phyloP scores from a whole-genome alignment of 768 basidiomycete genomes.

The Suillus alpinus region DNA sequence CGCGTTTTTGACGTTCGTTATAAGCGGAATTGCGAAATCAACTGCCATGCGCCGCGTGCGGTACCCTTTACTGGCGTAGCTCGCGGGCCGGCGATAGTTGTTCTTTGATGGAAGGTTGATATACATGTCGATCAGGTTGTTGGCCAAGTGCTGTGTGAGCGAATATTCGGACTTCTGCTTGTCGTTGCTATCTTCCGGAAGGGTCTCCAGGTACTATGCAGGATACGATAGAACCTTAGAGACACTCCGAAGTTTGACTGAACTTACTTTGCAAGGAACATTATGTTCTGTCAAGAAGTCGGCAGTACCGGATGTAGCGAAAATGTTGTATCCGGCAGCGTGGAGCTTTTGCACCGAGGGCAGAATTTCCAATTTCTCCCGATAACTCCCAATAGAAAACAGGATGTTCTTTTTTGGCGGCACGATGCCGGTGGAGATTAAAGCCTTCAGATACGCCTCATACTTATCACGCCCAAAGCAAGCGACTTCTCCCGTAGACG shows the following conservation, averaged over 20 bases:
- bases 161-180: slow-evolving; percentile 97
- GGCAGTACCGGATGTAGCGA: slow-evolving; percentile 94
- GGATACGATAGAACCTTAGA: slow-evolving; percentile 7
- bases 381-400: slow-evolving; percentile 94
- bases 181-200: slow-evolving; percentile 70
- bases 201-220: slow-evolving; percentile 80
- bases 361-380: slow-evolving; percentile 95
- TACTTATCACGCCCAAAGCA: slow-evolving; percentile 98
- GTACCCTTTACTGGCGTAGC: slow-evolving; percentile 96
- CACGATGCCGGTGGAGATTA: slow-evolving; percentile 94
- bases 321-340: slow-evolving; percentile 90
- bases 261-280: slow-evolving; percentile 85
- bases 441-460: slow-evolving; percentile 96
- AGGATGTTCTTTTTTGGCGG: slow-evolving; percentile 97
- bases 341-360: slow-evolving; percentile 95
- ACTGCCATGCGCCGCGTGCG: slow-evolving; percentile 97
- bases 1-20: slow-evolving; percentile 98
- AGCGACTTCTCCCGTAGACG: slow-evolving; percentile 98
- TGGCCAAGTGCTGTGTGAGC: slow-evolving; percentile 91
- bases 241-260: background rate
- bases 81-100: slow-evolving; percentile 93
- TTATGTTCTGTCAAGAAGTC: slow-evolving; percentile 98
- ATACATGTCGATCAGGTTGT: slow-evolving; percentile 98
- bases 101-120: slow-evolving; percentile 99
- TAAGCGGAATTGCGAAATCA: slow-evolving; percentile 94